Conservation (phyloP, 2,329 filamentous ascomycete species). For the Stenocarpella maydis region DNA sequence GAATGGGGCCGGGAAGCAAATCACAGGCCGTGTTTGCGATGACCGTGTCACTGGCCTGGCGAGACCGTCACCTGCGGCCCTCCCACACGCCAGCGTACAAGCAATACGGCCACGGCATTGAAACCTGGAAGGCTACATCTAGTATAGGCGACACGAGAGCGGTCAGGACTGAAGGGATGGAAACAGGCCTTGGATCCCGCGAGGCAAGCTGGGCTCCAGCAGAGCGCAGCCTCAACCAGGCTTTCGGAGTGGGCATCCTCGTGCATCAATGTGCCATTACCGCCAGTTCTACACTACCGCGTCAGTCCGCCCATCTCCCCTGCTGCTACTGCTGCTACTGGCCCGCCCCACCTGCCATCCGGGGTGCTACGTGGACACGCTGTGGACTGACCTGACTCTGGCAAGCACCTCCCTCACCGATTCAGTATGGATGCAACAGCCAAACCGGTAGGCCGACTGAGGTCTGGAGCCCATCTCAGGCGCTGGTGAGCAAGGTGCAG, state of each 20-base stretch:
- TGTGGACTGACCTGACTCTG: conserved; percentile 22
- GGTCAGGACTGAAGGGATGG: conserved; percentile 32
- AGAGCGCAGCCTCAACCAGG: not conserved
- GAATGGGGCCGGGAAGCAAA: not conserved
- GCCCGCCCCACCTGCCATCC: not conserved
- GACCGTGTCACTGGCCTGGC: conserved; percentile 32
- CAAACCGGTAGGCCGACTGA: not conserved
- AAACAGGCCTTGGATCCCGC: conserved; percentile 6
- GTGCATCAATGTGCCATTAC: not conserved
- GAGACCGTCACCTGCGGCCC: conserved; percentile 1
- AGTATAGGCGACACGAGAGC: conserved; percentile 32
- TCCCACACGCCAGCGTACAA: conserved; percentile 35
- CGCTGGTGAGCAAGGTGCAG: not conserved
- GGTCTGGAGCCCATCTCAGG: conserved; percentile 1
- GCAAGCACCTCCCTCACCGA: conserved; percentile 16
- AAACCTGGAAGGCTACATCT: conserved; percentile 32
- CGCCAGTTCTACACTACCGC: conserved; percentile 19
- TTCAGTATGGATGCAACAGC: conserved; percentile 9
- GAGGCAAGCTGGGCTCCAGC: not conserved
- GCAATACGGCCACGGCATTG: conserved; percentile 33
- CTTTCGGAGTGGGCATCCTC: not conserved
- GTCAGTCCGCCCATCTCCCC: conserved; percentile 1
- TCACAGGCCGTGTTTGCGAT: conserved; percentile 29
- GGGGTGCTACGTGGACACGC: conserved; percentile 28
- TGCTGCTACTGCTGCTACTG: not conserved